Conservation (phyloP, 805 yeast genomes). For the Yarrowia bubula region DNA sequence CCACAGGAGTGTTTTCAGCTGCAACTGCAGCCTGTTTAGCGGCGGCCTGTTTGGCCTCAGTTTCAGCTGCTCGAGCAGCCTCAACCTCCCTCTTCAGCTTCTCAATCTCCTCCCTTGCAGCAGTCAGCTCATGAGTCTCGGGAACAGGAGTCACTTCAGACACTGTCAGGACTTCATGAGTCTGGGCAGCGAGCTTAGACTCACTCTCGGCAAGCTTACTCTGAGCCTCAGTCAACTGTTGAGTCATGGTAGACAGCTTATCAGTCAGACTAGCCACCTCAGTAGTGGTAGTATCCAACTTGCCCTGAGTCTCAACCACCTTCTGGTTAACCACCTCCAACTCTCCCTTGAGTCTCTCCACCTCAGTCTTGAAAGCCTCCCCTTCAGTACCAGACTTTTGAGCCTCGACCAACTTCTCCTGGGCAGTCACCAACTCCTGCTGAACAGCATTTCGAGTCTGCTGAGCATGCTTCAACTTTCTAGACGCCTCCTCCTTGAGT, state of each 20-base stretch:
- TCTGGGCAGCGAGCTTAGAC: constrained; percentile 1
- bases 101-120: constrained; percentile 21
- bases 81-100: constrained; percentile 23
- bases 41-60: background rate
- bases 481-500: constrained; percentile 22
- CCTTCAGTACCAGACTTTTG: background rate
- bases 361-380: background rate
- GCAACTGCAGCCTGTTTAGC: background rate
- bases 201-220: constrained; percentile 32
- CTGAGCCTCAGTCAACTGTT: constrained; percentile 32
- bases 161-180: background rate
- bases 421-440: constrained; percentile 4
- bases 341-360: constrained; percentile 15
- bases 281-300: constrained; percentile 32
- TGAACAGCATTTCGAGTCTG: background rate
- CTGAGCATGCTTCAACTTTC: constrained; percentile 15
- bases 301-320: constrained; percentile 34
- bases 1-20: background rate
- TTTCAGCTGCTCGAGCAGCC: background rate
- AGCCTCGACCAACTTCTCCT: background rate
- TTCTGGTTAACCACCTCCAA: constrained; percentile 22
- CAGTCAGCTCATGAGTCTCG: background rate
- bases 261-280: constrained; percentile 13
- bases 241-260: no score
- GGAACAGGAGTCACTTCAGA: background rate